These are phyloP conservation scores for Lactarius hengduanensis DNA, from an alignment of 768 basidiomycete species.

Conservation along the genomic window DNA sequence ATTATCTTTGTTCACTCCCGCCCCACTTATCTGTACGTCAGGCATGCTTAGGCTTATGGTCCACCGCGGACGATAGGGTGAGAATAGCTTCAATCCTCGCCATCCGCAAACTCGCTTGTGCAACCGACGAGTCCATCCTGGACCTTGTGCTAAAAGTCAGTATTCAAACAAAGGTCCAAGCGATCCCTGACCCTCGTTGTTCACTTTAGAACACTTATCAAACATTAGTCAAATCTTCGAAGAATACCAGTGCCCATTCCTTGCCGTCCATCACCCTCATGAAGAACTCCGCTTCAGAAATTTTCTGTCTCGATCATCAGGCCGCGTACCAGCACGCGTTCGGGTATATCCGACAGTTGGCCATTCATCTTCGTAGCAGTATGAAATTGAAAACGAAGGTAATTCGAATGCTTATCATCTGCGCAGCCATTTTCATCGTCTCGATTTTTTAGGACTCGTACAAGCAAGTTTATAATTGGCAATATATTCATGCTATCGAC, in stretches of 20 bases:
- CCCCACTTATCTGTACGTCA: slow-evolving; percentile 33
- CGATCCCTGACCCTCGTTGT: not conserved
- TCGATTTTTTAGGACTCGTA: slow-evolving; percentile 67
- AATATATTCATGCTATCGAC: slow-evolving; percentile 92
- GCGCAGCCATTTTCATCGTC: not conserved
- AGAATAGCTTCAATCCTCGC: slow-evolving; percentile 86
- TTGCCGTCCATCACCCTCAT: slow-evolving; percentile 91
- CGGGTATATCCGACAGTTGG: slow-evolving; percentile 92
- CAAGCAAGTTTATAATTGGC: slow-evolving; percentile 98
- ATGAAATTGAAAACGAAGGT: slow-evolving; percentile 89
- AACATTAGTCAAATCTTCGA: slow-evolving; percentile 77
- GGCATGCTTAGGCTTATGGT: slow-evolving; percentile 87
- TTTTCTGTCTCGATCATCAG: slow-evolving; percentile 77
- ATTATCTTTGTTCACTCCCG: not conserved
- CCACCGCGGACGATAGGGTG: slow-evolving; percentile 71
- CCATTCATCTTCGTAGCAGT: slow-evolving; percentile 86
- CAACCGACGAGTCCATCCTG: slow-evolving; percentile 74
- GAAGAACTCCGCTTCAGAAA: slow-evolving; percentile 95
- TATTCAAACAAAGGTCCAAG: slow-evolving; percentile 9
- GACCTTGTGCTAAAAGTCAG: slow-evolving; percentile 85
- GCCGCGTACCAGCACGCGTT: slow-evolving; percentile 92
- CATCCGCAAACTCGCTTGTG: slow-evolving; percentile 73
- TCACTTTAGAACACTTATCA: slow-evolving; percentile 76
- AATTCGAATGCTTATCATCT: slow-evolving; percentile 23
- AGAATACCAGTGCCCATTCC: slow-evolving; percentile 82